Evolutionary conservation across 2,329 filamentous ascomycete species (phyloP).

Genomic region (Phaeosphaeria sp.): DNA sequence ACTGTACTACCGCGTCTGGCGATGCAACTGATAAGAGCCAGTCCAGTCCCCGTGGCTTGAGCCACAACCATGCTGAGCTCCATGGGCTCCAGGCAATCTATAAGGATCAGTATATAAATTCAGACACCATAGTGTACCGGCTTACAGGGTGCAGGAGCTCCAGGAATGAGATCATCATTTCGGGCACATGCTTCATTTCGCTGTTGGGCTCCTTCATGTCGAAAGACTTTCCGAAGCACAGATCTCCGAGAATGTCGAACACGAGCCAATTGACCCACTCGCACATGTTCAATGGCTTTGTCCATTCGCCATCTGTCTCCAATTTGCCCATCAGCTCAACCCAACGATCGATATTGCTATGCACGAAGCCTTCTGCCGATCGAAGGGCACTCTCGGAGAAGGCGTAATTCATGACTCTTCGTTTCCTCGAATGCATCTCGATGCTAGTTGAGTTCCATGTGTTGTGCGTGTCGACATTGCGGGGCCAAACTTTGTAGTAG

Average conservation of each 20-base stretch:
- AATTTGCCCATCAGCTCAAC: slow-evolving; percentile 22
- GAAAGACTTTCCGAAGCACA: slow-evolving; percentile 49
- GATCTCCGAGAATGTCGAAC: slow-evolving; percentile 56
- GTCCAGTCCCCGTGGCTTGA: slow-evolving; percentile 32
- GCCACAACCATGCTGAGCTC: slow-evolving; percentile 22
- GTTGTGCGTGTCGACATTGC: slow-evolving; percentile 43
- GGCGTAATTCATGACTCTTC: slow-evolving; percentile 50
- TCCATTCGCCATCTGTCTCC: slow-evolving; percentile 15
- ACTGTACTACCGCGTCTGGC: slow-evolving; percentile 19
- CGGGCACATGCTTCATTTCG: slow-evolving; percentile 26
- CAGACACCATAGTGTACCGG: too few relatives aligned
- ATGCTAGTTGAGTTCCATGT: slow-evolving; percentile 44
- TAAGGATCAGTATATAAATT: slow-evolving; percentile 4
- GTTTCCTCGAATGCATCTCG: slow-evolving; percentile 45
- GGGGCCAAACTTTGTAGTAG: slow-evolving; percentile 53
- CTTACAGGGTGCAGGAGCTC: slow-evolving; percentile 26
- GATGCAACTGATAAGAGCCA: slow-evolving; percentile 17
- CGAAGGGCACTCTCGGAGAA: slow-evolving; percentile 51
- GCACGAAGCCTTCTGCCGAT: slow-evolving; percentile 49
- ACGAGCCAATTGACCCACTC: slow-evolving; percentile 45
- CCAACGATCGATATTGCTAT: slow-evolving; percentile 32
- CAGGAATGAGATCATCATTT: slow-evolving; percentile 26
- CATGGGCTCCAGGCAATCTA: slow-evolving; percentile 12
- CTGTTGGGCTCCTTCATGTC: slow-evolving; percentile 37
- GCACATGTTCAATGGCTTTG: slow-evolving; percentile 20